Evolutionary conservation across 2,329 filamentous ascomycete species (phyloP), one percentile per base, ranked within the genome.

Genomic region (Westerdykella aurantiaca): DNA sequence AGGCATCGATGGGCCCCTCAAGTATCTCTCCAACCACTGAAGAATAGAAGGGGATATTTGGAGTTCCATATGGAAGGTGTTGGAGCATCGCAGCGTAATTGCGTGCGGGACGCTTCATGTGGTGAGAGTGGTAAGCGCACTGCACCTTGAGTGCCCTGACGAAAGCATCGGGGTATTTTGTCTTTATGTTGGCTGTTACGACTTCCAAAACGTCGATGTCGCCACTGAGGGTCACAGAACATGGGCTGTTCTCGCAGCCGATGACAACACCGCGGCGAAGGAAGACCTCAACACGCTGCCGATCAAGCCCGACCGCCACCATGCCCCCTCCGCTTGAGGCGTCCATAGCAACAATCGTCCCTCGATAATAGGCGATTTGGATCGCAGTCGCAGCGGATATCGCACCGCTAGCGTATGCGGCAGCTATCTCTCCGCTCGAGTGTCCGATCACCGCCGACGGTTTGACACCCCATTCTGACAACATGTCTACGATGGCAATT

Each of bases 61-160:
- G n/a, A n/a, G n/a, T n/a, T n/a, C n/a, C n/a, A n/a, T n/a, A n/a
- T n/a, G n/a, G n/a, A n/a, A n/a, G n/a, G n/a, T n/a, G n/a, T n/a
- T n/a, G n/a, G n/a, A n/a, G n/a, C n/a, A n/a, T n/a, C n/a, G n/a
- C n/a, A n/a, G n/a, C n/a, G n/a, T n/a, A n/a, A n/a, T n/a, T n/a
- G n/a, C n/a, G n/a, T n/a, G n/a, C n/a, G n/a, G n/a, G n/a, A n/a
- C n/a, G n/a, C n/a, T n/a, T n/a, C 68, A 71, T 70, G 18, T 71
- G 68, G 25, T 60, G 58, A 1, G 68, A 71, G 41, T 73, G 72
- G 42, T 73, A 74, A 0, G 71, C 72, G 13, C 49, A 59, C 16
- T 68, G 59, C 4, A 72, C 68, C 41, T 63, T 60, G 6, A 74
- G 60, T 11, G 52, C 41, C 1, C 69, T 57, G 1, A 53, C 57